phyloP scores from a whole-genome alignment of 257 asterid species.

The Dorcoceras hygrometricum region DNA sequence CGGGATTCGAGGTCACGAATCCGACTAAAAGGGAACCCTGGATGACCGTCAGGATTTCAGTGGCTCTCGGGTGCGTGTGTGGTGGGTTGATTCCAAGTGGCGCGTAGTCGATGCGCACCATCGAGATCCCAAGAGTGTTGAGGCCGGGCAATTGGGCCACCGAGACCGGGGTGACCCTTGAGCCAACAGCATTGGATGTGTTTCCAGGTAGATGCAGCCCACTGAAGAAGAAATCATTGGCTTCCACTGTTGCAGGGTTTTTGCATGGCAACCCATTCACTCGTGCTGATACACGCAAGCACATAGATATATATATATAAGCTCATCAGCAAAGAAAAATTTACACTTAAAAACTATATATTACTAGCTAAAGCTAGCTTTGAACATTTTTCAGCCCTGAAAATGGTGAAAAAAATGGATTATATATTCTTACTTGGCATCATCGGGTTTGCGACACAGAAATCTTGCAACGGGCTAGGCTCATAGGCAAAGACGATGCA shows the following conservation, averaged over 20 bases:
- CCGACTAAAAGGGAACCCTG: conserved; percentile 20
- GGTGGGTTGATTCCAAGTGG: neutral
- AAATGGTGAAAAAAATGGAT: neutral
- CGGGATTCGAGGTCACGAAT: conserved; percentile 23
- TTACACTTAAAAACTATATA: no score
- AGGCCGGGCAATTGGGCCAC: conserved; percentile 1
- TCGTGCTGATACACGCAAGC: conserved; percentile 8
- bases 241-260: conserved; percentile 10
- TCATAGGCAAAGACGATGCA: neutral
- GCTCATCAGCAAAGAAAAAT: neutral
- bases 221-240: conserved; percentile 18
- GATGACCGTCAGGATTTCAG: conserved; percentile 19
- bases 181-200: conserved; percentile 14
- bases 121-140: neutral
- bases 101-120: neutral
- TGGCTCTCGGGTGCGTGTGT: conserved; percentile 5
- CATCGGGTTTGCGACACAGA: neutral
- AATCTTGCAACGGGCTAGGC: neutral
- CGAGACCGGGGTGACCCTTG: conserved; percentile 8
- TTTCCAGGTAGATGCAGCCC: conserved; percentile 22
- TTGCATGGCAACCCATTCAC: conserved; percentile 23
- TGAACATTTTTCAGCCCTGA: neutral
- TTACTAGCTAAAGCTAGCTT: no score
- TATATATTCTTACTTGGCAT: neutral
- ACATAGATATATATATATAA: no score